Evolutionary conservation across 257 asterid genomes (phyloP).

Genomic region (Scutellaria minor): DNA sequence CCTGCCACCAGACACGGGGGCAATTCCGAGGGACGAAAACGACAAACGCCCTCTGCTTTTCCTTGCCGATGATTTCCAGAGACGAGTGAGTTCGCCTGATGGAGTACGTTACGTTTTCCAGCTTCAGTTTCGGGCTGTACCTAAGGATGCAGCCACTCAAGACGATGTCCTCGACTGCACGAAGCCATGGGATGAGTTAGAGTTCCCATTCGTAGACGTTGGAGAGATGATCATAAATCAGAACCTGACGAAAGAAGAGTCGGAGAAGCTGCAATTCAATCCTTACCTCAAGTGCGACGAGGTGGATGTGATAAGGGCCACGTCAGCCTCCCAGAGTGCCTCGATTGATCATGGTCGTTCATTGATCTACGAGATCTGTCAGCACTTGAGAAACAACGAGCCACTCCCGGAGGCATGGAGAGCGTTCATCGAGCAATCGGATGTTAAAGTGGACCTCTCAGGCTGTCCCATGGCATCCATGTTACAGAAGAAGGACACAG

Average conservation of each 20-base stretch:
- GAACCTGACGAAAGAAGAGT: constrained; percentile 58
- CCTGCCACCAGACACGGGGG: constrained; percentile 94
- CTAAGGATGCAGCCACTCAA: constrained; percentile 54
- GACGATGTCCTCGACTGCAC: constrained; percentile 81
- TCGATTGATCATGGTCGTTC: constrained; percentile 94
- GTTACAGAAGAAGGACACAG: constrained; percentile 30
- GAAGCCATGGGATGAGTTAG: constrained; percentile 72
- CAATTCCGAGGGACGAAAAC: constrained; percentile 64
- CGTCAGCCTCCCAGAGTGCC: constrained; percentile 79
- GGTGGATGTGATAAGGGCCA: constrained; percentile 73
- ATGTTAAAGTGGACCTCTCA: constrained; percentile 81
- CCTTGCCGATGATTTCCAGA: constrained; percentile 75
- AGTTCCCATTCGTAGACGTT: constrained; percentile 61
- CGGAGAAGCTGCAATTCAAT: constrained; percentile 77
- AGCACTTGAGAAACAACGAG: constrained; percentile 72
- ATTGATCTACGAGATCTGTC: constrained; percentile 76
- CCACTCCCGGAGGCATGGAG: constrained; percentile 90
- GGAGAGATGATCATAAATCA: constrained; percentile 67
- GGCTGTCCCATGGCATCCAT: constrained; percentile 71
- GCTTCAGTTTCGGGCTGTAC: constrained; percentile 63
- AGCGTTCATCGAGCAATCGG: constrained; percentile 76
- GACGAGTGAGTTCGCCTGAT: constrained; percentile 59
- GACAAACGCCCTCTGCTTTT: constrained; percentile 76
- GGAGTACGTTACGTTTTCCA: constrained; percentile 77
- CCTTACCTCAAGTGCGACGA: constrained; percentile 72